Evolutionary conservation across 2,329 filamentous ascomycete species (phyloP).

Genomic region (Teratosphaeria nubilosa): DNA sequence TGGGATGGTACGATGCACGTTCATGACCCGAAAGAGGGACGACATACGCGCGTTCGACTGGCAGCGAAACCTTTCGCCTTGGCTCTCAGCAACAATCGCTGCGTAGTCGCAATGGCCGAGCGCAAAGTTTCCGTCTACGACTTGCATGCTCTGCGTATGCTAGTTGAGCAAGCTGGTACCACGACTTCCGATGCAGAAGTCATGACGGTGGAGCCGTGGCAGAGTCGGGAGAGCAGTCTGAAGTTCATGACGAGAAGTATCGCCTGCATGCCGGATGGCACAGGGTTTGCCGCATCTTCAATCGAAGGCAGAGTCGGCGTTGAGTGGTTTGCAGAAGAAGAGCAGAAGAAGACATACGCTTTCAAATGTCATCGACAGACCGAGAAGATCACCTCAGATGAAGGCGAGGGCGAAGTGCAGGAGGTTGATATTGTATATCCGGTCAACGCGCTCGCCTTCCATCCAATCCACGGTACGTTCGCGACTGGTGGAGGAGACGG

Average conservation of each 20-base stretch:
- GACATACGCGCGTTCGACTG: slow-evolving; percentile 45
- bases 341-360: slow-evolving; percentile 87
- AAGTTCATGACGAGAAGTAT: slow-evolving; percentile 94
- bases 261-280: slow-evolving; percentile 92
- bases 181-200: slow-evolving; percentile 6
- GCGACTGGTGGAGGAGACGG: slow-evolving; percentile 84
- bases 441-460: slow-evolving; percentile 82
- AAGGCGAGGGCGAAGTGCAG: slow-evolving; percentile 45
- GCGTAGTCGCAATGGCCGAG: slow-evolving; percentile 91
- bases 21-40: slow-evolving; percentile 47
- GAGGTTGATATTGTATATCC: slow-evolving; percentile 78
- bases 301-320: slow-evolving; percentile 95
- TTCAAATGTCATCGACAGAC: slow-evolving; percentile 95
- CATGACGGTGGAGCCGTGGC: slow-evolving; percentile 55
- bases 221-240: slow-evolving; percentile 83
- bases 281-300: slow-evolving; percentile 80
- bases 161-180: slow-evolving; percentile 38
- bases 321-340: slow-evolving; percentile 93
- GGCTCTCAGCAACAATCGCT: slow-evolving; percentile 65
- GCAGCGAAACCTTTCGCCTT: slow-evolving; percentile 85
- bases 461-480: slow-evolving; percentile 73
- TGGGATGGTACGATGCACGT: slow-evolving; percentile 91
- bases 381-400: slow-evolving; percentile 48
- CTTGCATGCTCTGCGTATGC: slow-evolving; percentile 54
- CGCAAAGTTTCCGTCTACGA: slow-evolving; percentile 94